Evolutionary conservation across 2,329 filamentous ascomycete species (phyloP).

Genomic region (Epichloe coenophiala): DNA sequence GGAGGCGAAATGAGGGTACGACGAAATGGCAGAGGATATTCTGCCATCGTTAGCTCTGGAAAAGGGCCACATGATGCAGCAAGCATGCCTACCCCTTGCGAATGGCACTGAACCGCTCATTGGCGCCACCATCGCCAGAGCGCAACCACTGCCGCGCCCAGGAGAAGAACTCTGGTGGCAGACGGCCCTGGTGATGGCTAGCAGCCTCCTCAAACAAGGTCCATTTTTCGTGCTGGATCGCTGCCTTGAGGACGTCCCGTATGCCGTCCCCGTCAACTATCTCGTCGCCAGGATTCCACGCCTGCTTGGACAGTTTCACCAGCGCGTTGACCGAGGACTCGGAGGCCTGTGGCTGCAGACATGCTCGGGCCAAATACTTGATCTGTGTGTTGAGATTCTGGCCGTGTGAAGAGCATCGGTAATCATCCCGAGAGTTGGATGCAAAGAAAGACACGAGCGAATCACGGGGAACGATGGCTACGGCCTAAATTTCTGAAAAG

Average conservation of each 20-base stretch:
- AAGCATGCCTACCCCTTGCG: slow-evolving; percentile 1
- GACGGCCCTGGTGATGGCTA: background rate
- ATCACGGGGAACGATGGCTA: slow-evolving; percentile 9
- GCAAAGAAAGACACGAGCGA: slow-evolving; percentile 7
- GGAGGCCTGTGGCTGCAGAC: background rate
- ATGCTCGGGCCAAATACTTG: slow-evolving; percentile 5
- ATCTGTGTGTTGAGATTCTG: slow-evolving; percentile 3
- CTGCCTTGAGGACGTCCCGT: slow-evolving; percentile 5
- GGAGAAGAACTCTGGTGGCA: slow-evolving; percentile 5
- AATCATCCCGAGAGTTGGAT: background rate
- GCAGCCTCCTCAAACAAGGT: slow-evolving; percentile 5
- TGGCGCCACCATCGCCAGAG: background rate
- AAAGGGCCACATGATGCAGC: background rate
- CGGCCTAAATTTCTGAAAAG: slow-evolving; percentile 4
- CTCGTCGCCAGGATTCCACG: background rate
- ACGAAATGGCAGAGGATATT: slow-evolving; percentile 1
- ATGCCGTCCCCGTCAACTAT: background rate
- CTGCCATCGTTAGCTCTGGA: slow-evolving; percentile 4
- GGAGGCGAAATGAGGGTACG: slow-evolving; percentile 2
- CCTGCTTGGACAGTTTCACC: background rate
- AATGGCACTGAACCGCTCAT: slow-evolving; percentile 2
- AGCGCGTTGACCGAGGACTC: slow-evolving; percentile 2
- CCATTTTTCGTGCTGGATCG: background rate
- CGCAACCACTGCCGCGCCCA: slow-evolving; percentile 7
- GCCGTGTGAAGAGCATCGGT: too few relatives aligned